These are phyloP conservation scores for Pleoardoris graminearum DNA, from an alignment of 2,329 filamentous ascomycete species.

Conservation along the genomic window DNA sequence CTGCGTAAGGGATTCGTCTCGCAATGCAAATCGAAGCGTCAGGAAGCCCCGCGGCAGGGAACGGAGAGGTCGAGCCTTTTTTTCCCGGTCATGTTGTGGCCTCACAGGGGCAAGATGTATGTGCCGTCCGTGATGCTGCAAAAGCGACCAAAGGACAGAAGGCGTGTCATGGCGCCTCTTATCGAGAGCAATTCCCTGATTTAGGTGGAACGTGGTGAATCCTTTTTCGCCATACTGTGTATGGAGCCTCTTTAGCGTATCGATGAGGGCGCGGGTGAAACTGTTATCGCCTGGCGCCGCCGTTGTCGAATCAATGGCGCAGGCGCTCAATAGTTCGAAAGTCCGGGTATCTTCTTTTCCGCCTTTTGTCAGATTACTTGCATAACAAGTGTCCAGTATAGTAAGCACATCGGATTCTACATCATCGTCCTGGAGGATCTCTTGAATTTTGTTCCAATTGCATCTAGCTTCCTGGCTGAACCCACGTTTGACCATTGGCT, in stretches of 20 bases:
- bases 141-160: constrained; percentile 32
- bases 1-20: constrained; percentile 27
- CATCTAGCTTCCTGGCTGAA: constrained; percentile 31
- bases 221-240: constrained; percentile 24
- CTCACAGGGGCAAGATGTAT: constrained; percentile 38
- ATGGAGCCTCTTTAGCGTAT: constrained; percentile 30
- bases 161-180: constrained; percentile 30
- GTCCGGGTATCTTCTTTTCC: constrained; percentile 20
- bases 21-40: constrained; percentile 38
- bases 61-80: constrained; percentile 11
- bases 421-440: constrained; percentile 29
- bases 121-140: constrained; percentile 30
- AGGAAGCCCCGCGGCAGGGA: constrained; percentile 31
- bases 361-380: not conserved
- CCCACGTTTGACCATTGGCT: constrained; percentile 19
- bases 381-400: constrained; percentile 47
- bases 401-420: constrained; percentile 42
- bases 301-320: constrained; percentile 31
- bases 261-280: constrained; percentile 43
- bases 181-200: constrained; percentile 32
- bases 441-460: constrained; percentile 43
- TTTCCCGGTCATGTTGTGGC: constrained; percentile 7
- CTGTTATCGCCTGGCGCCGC: constrained; percentile 34
- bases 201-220: constrained; percentile 37
- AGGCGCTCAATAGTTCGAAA: constrained; percentile 41